Conservation (phyloP, 345 rosid genomes). For the Eucalyptus polyanthemos region DNA sequence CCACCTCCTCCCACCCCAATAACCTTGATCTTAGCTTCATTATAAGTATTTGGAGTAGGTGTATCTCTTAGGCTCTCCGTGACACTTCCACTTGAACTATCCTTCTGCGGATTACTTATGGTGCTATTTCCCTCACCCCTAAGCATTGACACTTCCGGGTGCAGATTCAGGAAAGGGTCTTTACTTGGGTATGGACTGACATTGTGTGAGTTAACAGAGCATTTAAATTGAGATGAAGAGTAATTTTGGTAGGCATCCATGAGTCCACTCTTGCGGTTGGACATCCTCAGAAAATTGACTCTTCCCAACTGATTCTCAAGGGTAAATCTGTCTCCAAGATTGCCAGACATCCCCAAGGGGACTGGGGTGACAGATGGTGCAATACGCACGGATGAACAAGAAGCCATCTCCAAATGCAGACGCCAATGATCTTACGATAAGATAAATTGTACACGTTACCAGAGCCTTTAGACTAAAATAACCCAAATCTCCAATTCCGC, state of each 20-base stretch:
- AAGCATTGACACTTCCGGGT: slow-evolving; percentile 79
- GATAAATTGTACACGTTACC: background rate
- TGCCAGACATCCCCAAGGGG: slow-evolving; percentile 35
- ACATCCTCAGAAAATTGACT: slow-evolving; percentile 15
- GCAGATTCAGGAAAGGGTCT: slow-evolving; percentile 78
- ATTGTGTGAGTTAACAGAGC: slow-evolving; percentile 36
- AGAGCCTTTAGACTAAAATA: background rate
- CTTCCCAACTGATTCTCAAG: slow-evolving; percentile 37
- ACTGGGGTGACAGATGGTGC: slow-evolving; percentile 30
- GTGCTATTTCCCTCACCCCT: slow-evolving; percentile 54
- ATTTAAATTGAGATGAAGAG: slow-evolving; percentile 17
- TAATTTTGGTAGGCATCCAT: slow-evolving; percentile 17
- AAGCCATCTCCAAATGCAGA: slow-evolving; percentile 27
- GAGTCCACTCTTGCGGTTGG: slow-evolving; percentile 24
- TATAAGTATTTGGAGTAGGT: slow-evolving; percentile 31
- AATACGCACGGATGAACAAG: slow-evolving; percentile 39
- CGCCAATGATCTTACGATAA: background rate
- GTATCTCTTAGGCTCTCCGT: slow-evolving; percentile 34
- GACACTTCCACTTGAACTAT: slow-evolving; percentile 17
- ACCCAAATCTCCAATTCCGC: background rate
- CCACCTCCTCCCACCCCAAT: slow-evolving; percentile 98
- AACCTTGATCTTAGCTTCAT: slow-evolving; percentile 89
- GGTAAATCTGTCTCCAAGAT: slow-evolving; percentile 45
- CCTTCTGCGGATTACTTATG: slow-evolving; percentile 26
- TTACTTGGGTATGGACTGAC: slow-evolving; percentile 39